These are phyloP conservation scores for Ascochyta koolunga DNA, from an alignment of 2,329 filamentous ascomycete genomes.

Conservation along the genomic window DNA sequence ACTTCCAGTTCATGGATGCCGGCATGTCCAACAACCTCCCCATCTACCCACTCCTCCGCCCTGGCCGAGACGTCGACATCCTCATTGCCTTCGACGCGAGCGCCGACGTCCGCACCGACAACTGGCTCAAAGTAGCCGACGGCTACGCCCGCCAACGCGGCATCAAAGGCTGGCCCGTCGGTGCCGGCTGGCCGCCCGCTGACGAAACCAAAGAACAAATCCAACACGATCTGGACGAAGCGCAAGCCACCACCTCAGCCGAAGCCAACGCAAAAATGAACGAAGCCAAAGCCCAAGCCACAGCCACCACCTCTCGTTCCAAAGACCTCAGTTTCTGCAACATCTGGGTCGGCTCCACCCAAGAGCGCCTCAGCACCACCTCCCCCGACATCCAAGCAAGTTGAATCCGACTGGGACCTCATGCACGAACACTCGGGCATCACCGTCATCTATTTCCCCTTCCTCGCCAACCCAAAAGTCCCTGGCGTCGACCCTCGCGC, in stretches of 20 bases:
- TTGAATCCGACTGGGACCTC: constrained; percentile 69
- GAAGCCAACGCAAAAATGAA: constrained; percentile 69
- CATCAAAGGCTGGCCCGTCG: constrained; percentile 92
- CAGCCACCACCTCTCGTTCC: constrained; percentile 39
- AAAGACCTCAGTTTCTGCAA: constrained; percentile 83
- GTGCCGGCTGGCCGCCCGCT: constrained; percentile 85
- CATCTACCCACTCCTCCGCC: constrained; percentile 89
- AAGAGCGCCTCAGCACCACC: constrained; percentile 68
- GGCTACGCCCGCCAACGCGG: constrained; percentile 90
- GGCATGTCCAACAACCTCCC: constrained; percentile 99
- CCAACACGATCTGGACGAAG: constrained; percentile 68
- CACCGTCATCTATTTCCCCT: constrained; percentile 87
- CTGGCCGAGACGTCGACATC: constrained; percentile 86
- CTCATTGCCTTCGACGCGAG: constrained; percentile 93
- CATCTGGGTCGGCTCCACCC: constrained; percentile 87
- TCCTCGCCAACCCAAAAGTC: constrained; percentile 81
- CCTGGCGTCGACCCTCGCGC: constrained; percentile 81
- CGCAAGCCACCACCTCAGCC: constrained; percentile 65
- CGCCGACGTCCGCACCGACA: constrained; percentile 89
- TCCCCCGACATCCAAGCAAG: constrained; percentile 59
- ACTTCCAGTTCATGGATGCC: constrained; percentile 81
- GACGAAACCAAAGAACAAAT: constrained; percentile 65
- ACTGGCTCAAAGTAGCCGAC: constrained; percentile 94
- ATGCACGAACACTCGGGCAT: constrained; percentile 82
- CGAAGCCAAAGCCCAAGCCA: constrained; percentile 56